Base-by-base conservation (phyloP, 2,329 filamentous ascomycete species). In the Fonsecaea multimorphosa region DNA sequence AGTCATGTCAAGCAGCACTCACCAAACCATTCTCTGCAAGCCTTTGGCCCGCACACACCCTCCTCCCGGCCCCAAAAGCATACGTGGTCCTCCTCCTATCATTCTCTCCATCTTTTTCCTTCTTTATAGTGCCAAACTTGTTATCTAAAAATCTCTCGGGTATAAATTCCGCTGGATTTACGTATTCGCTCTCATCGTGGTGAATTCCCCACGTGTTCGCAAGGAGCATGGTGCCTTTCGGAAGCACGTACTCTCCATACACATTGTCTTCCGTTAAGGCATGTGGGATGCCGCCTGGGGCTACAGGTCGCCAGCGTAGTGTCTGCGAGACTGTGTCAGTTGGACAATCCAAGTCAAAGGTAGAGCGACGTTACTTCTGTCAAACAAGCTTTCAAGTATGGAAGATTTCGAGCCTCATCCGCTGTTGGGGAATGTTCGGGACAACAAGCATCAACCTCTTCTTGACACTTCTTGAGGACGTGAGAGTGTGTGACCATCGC, bases 401-500 rank as follows among this genome's bases (percentile, higher is more conserved):
- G 73, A 2, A 78, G 69, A 0, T 52, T 32, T 1, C 61, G 56
- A n/a, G 71, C 62, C 61, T 77, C 76, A n/a, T 4, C 67, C 73
- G 9, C 74, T 74, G 1, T 58, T 65, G 12, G 77, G 77, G 5
- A 73, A 65, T 2, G 75, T 65, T 9, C 71, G 58, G 0, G 57
- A 4, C 80, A 22, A 3, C 79, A 76, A 1, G 65, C 68, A 58
- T 81, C 78, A 22, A 81, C 72, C 64, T 82, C 78, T 16, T 75
- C 73, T 36, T 84, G 81, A 0, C 80, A 81, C 31, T 78, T 77
- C 7, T 67, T 62, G 11, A 82, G 75, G 0, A 77, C 76, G 6
- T 81, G 76, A 0, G 82, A 82, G 65, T 81, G 81, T 64, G 81
- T 65, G 74, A 80, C 60, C 76, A 86, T 64, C 64, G 85, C 71